Evolutionary conservation across 176 grass and related monocot species (phyloP).

Genomic region (Ananas comosus): DNA sequence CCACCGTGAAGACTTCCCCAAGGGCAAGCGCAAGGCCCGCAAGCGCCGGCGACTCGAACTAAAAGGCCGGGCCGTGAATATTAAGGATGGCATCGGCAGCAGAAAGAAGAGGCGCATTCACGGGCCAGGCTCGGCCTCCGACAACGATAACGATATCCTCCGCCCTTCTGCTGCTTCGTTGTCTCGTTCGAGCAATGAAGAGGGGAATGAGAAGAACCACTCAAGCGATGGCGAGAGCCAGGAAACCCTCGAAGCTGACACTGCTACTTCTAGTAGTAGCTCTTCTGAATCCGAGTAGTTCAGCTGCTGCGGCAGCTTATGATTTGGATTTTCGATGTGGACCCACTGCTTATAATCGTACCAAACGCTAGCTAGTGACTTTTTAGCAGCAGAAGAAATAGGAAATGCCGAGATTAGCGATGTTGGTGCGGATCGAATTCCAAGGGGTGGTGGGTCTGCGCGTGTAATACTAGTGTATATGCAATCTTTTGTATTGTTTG

Average conservation of each 20-base stretch:
- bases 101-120: constrained; percentile 40
- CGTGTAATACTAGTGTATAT: no score
- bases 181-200: constrained; percentile 58
- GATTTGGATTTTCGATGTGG: no score
- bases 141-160: constrained; percentile 24
- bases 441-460: no score
- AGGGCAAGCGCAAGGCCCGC: constrained; percentile 47
- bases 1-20: constrained; percentile 44
- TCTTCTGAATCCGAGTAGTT: constrained; percentile 21
- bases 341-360: no score
- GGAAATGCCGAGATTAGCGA: no score
- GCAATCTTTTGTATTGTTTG: no score
- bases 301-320: no score
- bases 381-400: no score
- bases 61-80: constrained; percentile 34
- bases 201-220: constrained; percentile 20
- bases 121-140: constrained; percentile 24
- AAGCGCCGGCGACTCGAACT: constrained; percentile 66
- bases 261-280: constrained; percentile 35
- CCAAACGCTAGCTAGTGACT: no score
- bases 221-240: constrained; percentile 32
- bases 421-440: no score
- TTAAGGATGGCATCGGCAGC: constrained; percentile 16
- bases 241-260: constrained; percentile 32
- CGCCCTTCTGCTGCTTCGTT: constrained; percentile 15